Conservation (phyloP, 768 basidiomycete genomes). For the Daedaleopsis nitida region DNA sequence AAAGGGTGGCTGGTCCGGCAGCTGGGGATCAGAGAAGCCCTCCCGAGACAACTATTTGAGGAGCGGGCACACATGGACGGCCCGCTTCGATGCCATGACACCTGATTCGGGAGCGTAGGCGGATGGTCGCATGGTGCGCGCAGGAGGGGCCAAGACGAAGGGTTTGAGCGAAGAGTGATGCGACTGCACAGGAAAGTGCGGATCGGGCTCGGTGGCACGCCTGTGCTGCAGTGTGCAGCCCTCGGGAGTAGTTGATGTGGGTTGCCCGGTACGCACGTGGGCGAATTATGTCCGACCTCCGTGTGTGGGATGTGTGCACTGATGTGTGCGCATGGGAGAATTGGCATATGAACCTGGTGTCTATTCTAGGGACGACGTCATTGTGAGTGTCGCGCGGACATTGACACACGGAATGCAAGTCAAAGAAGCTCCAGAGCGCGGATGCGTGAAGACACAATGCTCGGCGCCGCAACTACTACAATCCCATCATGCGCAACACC, state of each 20-base stretch:
- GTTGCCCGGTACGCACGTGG: not conserved
- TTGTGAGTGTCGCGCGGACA: too few species aligned
- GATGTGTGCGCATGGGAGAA: not conserved
- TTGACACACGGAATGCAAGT: too few species aligned
- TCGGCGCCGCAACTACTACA: too few species aligned
- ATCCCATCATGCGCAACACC: too few species aligned
- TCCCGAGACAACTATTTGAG: constrained; percentile 17
- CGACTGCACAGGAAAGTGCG: not conserved
- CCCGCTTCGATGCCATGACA: constrained; percentile 17
- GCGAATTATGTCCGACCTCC: not conserved
- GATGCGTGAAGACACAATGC: too few species aligned
- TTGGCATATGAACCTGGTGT: too few species aligned
- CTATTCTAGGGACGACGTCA: too few species aligned
- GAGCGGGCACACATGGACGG: constrained; percentile 7
- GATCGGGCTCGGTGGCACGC: not conserved
- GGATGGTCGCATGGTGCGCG: not conserved
- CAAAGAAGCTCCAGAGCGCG: too few species aligned
- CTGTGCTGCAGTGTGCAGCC: not conserved
- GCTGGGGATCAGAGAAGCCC: constrained; percentile 16
- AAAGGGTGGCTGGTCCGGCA: constrained; percentile 19
- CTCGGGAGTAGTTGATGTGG: not conserved
- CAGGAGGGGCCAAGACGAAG: constrained; percentile 1
- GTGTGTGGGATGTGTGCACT: not conserved
- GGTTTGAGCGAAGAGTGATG: not conserved
- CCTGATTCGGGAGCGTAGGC: constrained; percentile 1